Conservation (phyloP, 2,329 filamentous ascomycete genomes). For the Hymenoscyphus repandus region DNA sequence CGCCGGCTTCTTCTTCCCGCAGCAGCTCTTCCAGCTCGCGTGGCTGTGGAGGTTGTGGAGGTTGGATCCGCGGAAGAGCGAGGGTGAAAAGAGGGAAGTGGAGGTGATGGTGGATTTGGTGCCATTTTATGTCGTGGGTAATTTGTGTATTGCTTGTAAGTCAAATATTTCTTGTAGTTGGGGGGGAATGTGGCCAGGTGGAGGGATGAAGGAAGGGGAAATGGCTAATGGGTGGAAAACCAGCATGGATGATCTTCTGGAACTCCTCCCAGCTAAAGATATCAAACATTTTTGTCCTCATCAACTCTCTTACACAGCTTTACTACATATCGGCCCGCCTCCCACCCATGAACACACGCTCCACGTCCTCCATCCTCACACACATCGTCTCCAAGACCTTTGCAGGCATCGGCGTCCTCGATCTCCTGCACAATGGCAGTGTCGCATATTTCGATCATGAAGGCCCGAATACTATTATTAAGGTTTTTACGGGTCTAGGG, state of each 20-base stretch:
- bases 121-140: constrained; percentile 51
- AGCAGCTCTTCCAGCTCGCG: constrained; percentile 52
- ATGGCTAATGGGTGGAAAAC: too few species aligned
- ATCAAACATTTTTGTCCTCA: constrained; percentile 49
- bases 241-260: constrained; percentile 59
- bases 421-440: constrained; percentile 52
- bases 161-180: background rate
- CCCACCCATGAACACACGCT: constrained; percentile 43
- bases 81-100: constrained; percentile 36
- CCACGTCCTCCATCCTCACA: constrained; percentile 48
- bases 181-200: too few species aligned
- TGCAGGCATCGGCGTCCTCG: constrained; percentile 54
- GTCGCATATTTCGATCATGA: constrained; percentile 49
- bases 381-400: constrained; percentile 55
- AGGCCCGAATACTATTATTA: constrained; percentile 41
- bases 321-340: constrained; percentile 47
- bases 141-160: constrained; percentile 53
- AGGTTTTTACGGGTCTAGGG: constrained; percentile 47
- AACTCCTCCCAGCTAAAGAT: constrained; percentile 45
- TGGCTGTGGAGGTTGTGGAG: constrained; percentile 54
- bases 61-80: constrained; percentile 36
- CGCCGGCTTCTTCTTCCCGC: constrained; percentile 55
- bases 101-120: constrained; percentile 48
- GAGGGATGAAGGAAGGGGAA: too few species aligned
- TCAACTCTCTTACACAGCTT: constrained; percentile 51